phyloP scores from a whole-genome alignment of 169 alveolate species.

The Amoebophrya sp. region DNA sequence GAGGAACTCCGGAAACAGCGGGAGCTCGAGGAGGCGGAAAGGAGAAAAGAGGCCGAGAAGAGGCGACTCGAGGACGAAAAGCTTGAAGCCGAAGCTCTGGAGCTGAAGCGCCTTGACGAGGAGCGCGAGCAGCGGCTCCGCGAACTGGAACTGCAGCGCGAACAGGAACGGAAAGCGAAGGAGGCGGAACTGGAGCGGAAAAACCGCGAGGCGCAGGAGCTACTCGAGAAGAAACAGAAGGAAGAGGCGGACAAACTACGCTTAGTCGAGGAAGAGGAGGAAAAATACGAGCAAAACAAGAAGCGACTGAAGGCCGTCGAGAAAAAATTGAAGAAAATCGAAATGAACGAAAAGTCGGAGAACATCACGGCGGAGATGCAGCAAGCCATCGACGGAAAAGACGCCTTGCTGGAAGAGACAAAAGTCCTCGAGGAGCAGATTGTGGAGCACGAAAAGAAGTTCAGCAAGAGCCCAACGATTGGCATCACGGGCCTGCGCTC shows the following conservation, averaged over 20 bases:
- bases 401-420: not conserved
- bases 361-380: not conserved
- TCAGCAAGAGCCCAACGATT: not conserved
- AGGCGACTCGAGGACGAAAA: too few relatives aligned
- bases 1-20: not conserved
- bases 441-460: not conserved
- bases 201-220: too few relatives aligned
- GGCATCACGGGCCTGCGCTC: too few relatives aligned
- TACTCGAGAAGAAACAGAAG: too few relatives aligned
- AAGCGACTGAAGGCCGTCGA: not conserved
- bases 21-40: not conserved
- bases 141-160: too few relatives aligned
- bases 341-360: not conserved
- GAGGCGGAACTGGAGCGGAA: too few relatives aligned
- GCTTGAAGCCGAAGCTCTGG: too few relatives aligned
- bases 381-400: not conserved
- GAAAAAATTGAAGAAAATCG: not conserved
- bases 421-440: not conserved
- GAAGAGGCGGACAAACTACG: too few relatives aligned
- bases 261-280: not conserved
- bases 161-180: too few relatives aligned
- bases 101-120: too few relatives aligned
- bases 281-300: not conserved
- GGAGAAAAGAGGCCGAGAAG: not conserved
- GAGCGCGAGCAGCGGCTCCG: too few relatives aligned